Conservation (phyloP, 2,329 filamentous ascomycete species). For the Aspergillus sp. region DNA sequence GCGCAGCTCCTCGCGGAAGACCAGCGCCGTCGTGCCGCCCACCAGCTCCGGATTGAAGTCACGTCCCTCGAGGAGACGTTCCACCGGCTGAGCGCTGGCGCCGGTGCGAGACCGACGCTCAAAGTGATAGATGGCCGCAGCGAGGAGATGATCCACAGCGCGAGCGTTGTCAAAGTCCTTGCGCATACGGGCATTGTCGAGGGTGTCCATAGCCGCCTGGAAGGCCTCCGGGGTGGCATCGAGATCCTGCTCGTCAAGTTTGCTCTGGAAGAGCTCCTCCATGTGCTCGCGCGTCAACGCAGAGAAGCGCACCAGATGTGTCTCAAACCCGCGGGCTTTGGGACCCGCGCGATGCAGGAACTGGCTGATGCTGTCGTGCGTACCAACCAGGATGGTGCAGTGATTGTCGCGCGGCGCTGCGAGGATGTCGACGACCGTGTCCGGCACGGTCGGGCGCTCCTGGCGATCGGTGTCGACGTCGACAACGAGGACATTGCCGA, state of each 20-base stretch:
- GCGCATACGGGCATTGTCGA: constrained; percentile 20
- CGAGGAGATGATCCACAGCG: constrained; percentile 21
- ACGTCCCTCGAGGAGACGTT: constrained; percentile 17
- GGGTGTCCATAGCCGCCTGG: constrained; percentile 19
- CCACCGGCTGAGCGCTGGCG: background rate
- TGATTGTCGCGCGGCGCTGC: constrained; percentile 8
- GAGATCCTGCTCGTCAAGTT: constrained; percentile 18
- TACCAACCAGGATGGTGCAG: constrained; percentile 20
- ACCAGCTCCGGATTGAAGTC: constrained; percentile 17
- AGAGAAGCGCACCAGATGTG: constrained; percentile 17
- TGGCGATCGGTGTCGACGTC: constrained; percentile 16
- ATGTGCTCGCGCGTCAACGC: constrained; percentile 16
- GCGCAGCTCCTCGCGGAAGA: constrained; percentile 20
- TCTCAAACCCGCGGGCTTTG: constrained; percentile 7
- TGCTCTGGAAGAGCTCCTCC: constrained; percentile 20
- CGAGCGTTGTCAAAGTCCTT: constrained; percentile 24
- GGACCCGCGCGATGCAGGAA: constrained; percentile 15
- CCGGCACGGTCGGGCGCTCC: constrained; percentile 7
- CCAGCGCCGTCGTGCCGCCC: constrained; percentile 9
- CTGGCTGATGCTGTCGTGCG: constrained; percentile 9
- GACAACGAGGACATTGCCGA: constrained; percentile 20
- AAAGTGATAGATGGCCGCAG: constrained; percentile 19
- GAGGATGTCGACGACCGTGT: constrained; percentile 11
- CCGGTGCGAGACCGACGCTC: constrained; percentile 8
- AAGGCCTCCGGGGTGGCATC: constrained; percentile 21